Evolutionary conservation across 1,139 yeast species (phyloP).

Genomic region (Pichia inconspicua): DNA sequence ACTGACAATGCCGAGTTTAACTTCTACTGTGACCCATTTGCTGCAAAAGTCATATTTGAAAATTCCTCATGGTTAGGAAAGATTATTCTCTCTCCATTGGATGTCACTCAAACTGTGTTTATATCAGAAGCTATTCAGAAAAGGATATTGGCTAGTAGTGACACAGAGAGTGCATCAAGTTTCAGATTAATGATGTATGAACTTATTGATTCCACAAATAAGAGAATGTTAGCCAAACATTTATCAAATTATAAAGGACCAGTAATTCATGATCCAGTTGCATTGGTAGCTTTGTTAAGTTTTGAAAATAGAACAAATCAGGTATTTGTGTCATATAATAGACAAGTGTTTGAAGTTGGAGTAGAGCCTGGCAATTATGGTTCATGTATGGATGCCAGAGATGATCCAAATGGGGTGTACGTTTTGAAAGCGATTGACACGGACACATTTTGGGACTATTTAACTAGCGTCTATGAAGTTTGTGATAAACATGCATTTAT

Average conservation of each 20-base stretch:
- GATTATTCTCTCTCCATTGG: constrained; percentile 54
- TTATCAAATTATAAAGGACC: constrained; percentile 49
- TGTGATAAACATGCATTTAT: constrained; percentile 18
- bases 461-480: constrained; percentile 35
- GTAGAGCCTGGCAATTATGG: constrained; percentile 30
- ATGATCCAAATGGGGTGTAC: constrained; percentile 32
- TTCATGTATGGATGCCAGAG: constrained; percentile 8
- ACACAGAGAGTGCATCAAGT: constrained; percentile 28
- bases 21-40: constrained; percentile 66
- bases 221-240: constrained; percentile 37
- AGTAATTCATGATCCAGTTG: constrained; percentile 76
- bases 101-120: constrained; percentile 62
- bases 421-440: constrained; percentile 41
- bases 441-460: constrained; percentile 45
- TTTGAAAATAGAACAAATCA: constrained; percentile 28
- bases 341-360: constrained; percentile 29
- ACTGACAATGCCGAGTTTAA: constrained; percentile 72
- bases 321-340: constrained; percentile 31
- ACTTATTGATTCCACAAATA: constrained; percentile 47
- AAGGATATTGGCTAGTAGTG: constrained; percentile 28
- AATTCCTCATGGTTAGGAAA: constrained; percentile 41
- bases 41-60: constrained; percentile 50
- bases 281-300: constrained; percentile 52
- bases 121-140: constrained; percentile 44
- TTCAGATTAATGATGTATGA: constrained; percentile 49